These are phyloP conservation scores for Malassezia brasiliensis DNA, from an alignment of 1,284 basidiomycete species.

Conservation along the genomic window DNA sequence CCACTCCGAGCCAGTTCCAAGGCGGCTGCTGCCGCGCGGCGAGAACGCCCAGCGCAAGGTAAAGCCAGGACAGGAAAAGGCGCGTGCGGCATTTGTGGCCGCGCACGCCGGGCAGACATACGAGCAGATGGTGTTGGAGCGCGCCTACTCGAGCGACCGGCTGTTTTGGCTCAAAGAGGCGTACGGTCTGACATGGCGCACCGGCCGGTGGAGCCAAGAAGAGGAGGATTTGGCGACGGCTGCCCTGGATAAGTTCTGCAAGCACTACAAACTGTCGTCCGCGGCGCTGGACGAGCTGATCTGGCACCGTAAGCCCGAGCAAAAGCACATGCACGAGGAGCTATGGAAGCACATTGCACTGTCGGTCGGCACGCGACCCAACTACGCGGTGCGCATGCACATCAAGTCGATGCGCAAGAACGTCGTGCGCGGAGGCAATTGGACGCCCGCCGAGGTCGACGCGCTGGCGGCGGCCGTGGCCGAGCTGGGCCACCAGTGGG, in stretches of 20 bases:
- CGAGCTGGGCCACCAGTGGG: conserved; percentile 20
- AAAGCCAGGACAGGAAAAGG: conserved; percentile 13
- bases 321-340: conserved; percentile 21
- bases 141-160: conserved; percentile 19
- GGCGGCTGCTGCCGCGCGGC: not conserved
- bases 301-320: conserved; percentile 17
- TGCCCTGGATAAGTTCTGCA: conserved; percentile 15
- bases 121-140: conserved; percentile 21
- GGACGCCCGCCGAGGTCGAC: conserved; percentile 12
- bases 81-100: conserved; percentile 16
- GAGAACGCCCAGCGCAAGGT: not conserved
- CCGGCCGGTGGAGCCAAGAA: conserved; percentile 17
- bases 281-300: conserved; percentile 18
- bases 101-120: conserved; percentile 18
- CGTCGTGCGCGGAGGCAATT: conserved; percentile 16
- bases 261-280: conserved; percentile 12
- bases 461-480: conserved; percentile 13
- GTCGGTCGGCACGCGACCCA: conserved; percentile 16
- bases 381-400: conserved; percentile 21
- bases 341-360: conserved; percentile 20
- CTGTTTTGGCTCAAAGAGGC: conserved; percentile 18
- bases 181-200: conserved; percentile 17
- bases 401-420: conserved; percentile 19
- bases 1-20: not conserved
- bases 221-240: conserved; percentile 16